Conservation (phyloP, 768 basidiomycete genomes). For the Serendipita sp. region DNA sequence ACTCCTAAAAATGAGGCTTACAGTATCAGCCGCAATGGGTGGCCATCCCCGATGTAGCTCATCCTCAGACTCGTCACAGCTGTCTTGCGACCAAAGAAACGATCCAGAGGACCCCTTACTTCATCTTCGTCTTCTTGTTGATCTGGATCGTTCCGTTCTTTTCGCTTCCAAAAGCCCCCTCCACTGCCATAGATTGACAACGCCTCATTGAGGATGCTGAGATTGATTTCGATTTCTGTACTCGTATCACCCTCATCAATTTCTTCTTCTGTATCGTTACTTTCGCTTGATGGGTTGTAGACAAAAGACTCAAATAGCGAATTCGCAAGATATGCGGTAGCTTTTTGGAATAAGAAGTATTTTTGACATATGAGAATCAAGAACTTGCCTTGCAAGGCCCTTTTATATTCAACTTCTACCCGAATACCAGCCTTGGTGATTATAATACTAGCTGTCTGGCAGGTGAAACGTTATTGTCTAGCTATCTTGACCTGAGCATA, state of each 20-base stretch:
- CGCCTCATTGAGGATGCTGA: conserved; percentile 73
- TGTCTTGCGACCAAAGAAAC: conserved; percentile 32
- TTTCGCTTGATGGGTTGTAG: conserved; percentile 29
- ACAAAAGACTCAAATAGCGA: conserved; percentile 67
- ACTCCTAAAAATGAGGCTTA: conserved; percentile 21
- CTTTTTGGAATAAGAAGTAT: conserved; percentile 22
- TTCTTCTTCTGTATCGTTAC: conserved; percentile 17
- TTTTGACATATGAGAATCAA: neutral
- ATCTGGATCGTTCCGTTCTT: conserved; percentile 31
- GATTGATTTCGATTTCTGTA: conserved; percentile 61
- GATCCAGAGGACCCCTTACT: conserved; percentile 29
- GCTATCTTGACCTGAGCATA: too few relatives aligned
- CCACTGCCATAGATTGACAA: conserved; percentile 89
- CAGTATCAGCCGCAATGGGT: conserved; percentile 66
- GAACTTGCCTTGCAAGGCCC: neutral
- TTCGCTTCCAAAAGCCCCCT: conserved; percentile 27
- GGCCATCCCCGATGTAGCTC: conserved; percentile 60
- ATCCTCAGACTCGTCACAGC: conserved; percentile 69
- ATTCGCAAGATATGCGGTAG: conserved; percentile 64
- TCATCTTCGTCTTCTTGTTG: conserved; percentile 28
- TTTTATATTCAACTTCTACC: conserved; percentile 2
- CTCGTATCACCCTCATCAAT: conserved; percentile 12
- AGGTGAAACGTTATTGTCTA: neutral
- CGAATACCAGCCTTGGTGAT: neutral
- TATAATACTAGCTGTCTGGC: neutral